Conservation (phyloP, 108 stramenopile species). For the Fistulifera solaris region DNA sequence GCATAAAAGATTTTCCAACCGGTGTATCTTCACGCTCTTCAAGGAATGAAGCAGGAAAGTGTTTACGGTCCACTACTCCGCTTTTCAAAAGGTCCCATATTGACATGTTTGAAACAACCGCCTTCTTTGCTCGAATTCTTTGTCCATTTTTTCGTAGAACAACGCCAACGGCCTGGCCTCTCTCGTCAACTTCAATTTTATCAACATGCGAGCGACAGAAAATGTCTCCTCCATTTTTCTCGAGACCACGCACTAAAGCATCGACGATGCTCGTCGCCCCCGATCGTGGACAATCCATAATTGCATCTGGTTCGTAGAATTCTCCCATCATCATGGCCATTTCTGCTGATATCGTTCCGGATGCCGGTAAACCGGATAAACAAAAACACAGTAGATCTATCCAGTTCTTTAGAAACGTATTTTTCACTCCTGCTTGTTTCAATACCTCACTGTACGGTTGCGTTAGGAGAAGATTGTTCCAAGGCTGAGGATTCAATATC, state of each 20-base stretch:
- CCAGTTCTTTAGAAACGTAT: slow-evolving; percentile 74
- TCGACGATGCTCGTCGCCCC: slow-evolving; percentile 77
- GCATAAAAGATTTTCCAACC: slow-evolving; percentile 61
- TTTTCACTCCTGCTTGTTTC: slow-evolving; percentile 38
- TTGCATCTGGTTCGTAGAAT: slow-evolving; percentile 63
- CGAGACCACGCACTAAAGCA: slow-evolving; percentile 79
- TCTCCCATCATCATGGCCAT: slow-evolving; percentile 93
- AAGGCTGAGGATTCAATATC: slow-evolving; percentile 49
- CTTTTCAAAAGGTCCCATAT: slow-evolving; percentile 61
- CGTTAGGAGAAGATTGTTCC: slow-evolving; percentile 60
- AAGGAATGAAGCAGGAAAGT: slow-evolving; percentile 47
- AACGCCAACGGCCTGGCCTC: slow-evolving; percentile 57
- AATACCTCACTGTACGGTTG: slow-evolving; percentile 46
- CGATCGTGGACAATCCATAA: slow-evolving; percentile 80
- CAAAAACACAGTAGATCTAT: slow-evolving; percentile 83
- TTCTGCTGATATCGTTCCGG: slow-evolving; percentile 82
- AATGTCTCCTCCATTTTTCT: slow-evolving; percentile 62
- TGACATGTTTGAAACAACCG: slow-evolving; percentile 60
- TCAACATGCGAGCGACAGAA: slow-evolving; percentile 53
- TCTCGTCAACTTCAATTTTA: slow-evolving; percentile 47
- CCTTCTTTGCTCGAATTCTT: slow-evolving; percentile 42
- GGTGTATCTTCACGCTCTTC: slow-evolving; percentile 42
- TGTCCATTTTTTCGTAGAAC: slow-evolving; percentile 23
- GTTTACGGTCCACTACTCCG: slow-evolving; percentile 39
- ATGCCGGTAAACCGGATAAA: slow-evolving; percentile 67